Evolutionary conservation across 2,329 filamentous ascomycete genomes (phyloP).

Genomic region (Xylariaceae sp.): DNA sequence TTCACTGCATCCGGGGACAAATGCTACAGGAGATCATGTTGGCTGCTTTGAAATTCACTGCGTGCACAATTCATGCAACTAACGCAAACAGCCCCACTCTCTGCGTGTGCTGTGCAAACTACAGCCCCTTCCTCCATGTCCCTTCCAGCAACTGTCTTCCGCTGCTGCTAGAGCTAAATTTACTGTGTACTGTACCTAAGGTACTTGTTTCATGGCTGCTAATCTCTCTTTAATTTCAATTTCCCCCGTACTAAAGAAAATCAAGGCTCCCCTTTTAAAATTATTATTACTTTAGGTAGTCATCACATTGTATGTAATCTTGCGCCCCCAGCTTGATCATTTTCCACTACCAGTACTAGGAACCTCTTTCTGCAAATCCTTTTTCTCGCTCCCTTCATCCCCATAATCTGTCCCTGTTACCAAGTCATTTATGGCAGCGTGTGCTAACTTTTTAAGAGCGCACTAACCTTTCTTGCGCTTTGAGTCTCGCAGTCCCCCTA

Average conservation of each 20-base stretch:
- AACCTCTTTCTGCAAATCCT: slow-evolving; percentile 23
- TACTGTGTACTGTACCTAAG: slow-evolving; percentile 16
- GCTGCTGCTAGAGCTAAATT: slow-evolving; percentile 23
- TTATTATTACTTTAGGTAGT: slow-evolving; percentile 40
- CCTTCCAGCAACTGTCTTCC: slow-evolving; percentile 25
- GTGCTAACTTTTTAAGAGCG: slow-evolving; percentile 26
- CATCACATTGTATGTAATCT: slow-evolving; percentile 28
- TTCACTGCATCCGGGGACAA: too few relatives aligned
- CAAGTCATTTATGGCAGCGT: slow-evolving; percentile 28
- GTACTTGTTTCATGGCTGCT: slow-evolving; percentile 34
- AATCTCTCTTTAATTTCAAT: slow-evolving; percentile 39
- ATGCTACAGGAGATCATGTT: too few relatives aligned
- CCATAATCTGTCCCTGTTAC: slow-evolving; percentile 25
- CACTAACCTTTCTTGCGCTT: slow-evolving; percentile 31
- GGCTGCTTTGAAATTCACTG: too few relatives aligned
- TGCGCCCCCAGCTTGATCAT: slow-evolving; percentile 26
- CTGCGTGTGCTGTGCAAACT: too few relatives aligned
- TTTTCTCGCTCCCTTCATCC: slow-evolving; percentile 21
- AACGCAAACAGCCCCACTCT: too few relatives aligned
- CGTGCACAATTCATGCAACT: too few relatives aligned
- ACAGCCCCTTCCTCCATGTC: neutral
- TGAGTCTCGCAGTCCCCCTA: slow-evolving; percentile 14
- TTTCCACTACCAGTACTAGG: slow-evolving; percentile 30
- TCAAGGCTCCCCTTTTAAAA: slow-evolving; percentile 43
- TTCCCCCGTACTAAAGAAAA: slow-evolving; percentile 37